Percentiles rank a stretch among this genome's conserved stretches.
phyloP scores from a whole-genome alignment of 108 stramenopile genomes.

The Pinguiococcus pyrenoidosus region DNA sequence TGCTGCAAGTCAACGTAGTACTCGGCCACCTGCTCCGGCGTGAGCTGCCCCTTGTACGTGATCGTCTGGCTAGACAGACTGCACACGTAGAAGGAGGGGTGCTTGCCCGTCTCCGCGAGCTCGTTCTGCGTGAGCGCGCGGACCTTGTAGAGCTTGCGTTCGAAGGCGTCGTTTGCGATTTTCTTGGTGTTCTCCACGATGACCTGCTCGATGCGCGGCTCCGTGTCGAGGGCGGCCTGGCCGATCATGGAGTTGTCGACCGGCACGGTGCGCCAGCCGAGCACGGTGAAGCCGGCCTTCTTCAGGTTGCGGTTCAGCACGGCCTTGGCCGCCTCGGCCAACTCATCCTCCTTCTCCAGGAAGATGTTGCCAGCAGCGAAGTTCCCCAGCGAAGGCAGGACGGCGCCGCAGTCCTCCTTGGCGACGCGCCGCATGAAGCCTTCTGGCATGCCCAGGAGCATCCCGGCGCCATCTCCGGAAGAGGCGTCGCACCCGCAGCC shows the following conservation, averaged over 20 bases:
- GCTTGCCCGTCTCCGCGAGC: neutral
- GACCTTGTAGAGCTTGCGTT: conserved; percentile 78
- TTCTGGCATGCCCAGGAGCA: conserved; percentile 90
- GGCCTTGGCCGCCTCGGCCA: conserved; percentile 25
- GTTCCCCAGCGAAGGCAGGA: conserved; percentile 63
- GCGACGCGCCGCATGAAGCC: conserved; percentile 75
- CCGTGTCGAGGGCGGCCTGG: conserved; percentile 69
- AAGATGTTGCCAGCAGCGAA: conserved; percentile 89
- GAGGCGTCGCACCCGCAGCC: conserved; percentile 43
- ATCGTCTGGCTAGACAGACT: conserved; percentile 65
- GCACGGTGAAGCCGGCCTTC: conserved; percentile 2
- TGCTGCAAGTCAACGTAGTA: conserved; percentile 71
- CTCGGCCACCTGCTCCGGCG: conserved; percentile 77
- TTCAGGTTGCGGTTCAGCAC: conserved; percentile 53
- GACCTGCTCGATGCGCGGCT: conserved; percentile 76
- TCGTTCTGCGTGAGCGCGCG: conserved; percentile 70
- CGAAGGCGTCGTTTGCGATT: conserved; percentile 61
- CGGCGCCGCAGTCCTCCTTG: conserved; percentile 47
- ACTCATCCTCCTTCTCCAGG: conserved; percentile 65
- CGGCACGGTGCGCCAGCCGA: conserved; percentile 74
- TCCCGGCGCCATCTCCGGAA: conserved; percentile 84
- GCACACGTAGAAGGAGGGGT: conserved; percentile 66
- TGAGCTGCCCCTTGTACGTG: conserved; percentile 89
- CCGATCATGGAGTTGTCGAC: conserved; percentile 78
- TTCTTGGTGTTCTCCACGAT: conserved; percentile 71